Percentiles rank a stretch among this genome's conserved stretches.
These are phyloP conservation scores for Pythium grandisporangium DNA, from an alignment of 352 stramenopile species.

Conservation along the genomic window DNA sequence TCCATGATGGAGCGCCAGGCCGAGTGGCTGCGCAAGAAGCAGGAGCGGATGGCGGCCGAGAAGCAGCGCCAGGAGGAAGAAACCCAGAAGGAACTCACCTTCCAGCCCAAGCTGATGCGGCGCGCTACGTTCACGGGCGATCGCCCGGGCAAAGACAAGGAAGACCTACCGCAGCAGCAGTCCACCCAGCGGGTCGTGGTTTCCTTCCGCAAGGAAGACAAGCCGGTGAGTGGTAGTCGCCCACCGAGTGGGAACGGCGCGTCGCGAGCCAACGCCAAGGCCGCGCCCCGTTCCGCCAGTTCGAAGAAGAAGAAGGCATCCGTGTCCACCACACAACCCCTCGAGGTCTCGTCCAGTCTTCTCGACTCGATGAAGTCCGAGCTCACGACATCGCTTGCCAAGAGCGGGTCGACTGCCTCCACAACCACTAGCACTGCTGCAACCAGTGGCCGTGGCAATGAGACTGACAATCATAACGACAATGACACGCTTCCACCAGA, in stretches of 20 bases:
- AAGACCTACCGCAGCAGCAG: slow-evolving; percentile 6
- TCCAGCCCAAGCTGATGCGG: slow-evolving; percentile 73
- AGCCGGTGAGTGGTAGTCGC: slow-evolving; percentile 4
- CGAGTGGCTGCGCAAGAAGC: slow-evolving; percentile 72
- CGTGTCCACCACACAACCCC: slow-evolving; percentile 23
- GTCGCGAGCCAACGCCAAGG: not conserved
- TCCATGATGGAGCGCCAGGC: slow-evolving; percentile 76
- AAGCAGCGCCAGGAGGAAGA: slow-evolving; percentile 54
- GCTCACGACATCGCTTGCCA: slow-evolving; percentile 38
- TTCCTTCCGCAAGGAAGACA: too few species aligned
- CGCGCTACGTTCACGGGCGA: slow-evolving; percentile 45
- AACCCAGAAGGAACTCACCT: slow-evolving; percentile 72
- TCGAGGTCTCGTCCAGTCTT: slow-evolving; percentile 56
- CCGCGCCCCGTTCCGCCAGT: slow-evolving; percentile 20
- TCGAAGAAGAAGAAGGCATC: slow-evolving; percentile 27
- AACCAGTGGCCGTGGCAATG: too few species aligned
- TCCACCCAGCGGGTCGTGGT: not conserved
- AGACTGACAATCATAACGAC: not conserved
- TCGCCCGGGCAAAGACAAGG: slow-evolving; percentile 19
- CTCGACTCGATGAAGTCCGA: slow-evolving; percentile 63
- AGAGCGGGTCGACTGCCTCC: not conserved
- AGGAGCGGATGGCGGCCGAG: slow-evolving; percentile 64
- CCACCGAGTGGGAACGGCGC: slow-evolving; percentile 17
- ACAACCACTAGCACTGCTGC: too few species aligned
- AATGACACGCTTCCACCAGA: not conserved